Base-by-base conservation (phyloP, 257 asterid species). In the Catharanthus roseus region DNA sequence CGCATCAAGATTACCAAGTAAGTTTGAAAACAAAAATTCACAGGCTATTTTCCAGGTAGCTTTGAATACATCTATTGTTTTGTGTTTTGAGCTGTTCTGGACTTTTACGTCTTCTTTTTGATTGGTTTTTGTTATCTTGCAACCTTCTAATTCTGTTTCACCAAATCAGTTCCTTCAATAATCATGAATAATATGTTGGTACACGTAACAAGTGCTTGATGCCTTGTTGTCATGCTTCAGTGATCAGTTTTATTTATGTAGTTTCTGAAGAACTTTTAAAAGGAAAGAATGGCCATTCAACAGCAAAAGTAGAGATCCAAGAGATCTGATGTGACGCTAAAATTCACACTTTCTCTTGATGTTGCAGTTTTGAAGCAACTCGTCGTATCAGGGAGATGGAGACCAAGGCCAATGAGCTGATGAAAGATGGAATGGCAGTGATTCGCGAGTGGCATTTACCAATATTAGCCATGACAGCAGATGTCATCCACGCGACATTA, bases 401-500 rank as follows among this genome's bases (percentile, higher is more conserved):
- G 85, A 44, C 65, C 18, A 73, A 70, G 15, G 88, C 86, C 31
- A 87, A 87, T 45, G 72, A 70, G 28, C 82, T 58, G 71, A 67
- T 36, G 72, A 74, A 81, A 41, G 80, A 72, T 23, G 82, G 67
- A 73, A 60, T 47, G 36, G 23, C 50, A 1, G 71, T 34, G 29
- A 61, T 66, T 65, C 63, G 34, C 0, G 51, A 68, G 76, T 90
- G 90, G 91, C 97, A 93, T 71, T 75, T 90, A 31, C 98, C 98
- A 5, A 82, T 93, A 83, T 28, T 93, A 70, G 97, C 98, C 29
- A 93, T 93, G 97, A 93, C 98, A 15, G 97, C 98, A 0, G 97
- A 93, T 72, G 98, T 93, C 3, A 90, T 90, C 72, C 89, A 88
- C 26, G 97, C 97, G 2, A 93, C 96, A 0, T 67, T 83, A 29